Evolutionary conservation across 2,329 filamentous ascomycete species (phyloP).

Genomic region (Fusarium beomiforme): DNA sequence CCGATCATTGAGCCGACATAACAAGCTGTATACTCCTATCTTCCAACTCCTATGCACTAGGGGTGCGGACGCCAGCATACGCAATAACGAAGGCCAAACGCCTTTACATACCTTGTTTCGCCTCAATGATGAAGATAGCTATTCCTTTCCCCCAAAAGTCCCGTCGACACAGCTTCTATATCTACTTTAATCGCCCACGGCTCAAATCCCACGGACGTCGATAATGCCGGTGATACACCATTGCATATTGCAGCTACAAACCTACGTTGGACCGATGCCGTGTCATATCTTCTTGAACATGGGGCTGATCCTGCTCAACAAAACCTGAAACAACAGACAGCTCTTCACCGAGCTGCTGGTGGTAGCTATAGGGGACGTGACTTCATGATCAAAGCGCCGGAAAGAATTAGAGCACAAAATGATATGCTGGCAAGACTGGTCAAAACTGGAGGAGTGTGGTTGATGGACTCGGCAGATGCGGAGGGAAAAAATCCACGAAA

Average conservation of each 20-base stretch:
- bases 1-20: background rate
- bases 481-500: background rate
- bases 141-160: background rate
- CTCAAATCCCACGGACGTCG: background rate
- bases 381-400: too few species aligned
- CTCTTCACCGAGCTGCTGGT: background rate
- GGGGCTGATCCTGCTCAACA: background rate
- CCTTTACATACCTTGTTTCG: background rate
- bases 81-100: background rate
- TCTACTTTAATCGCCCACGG: background rate
- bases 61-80: background rate
- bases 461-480: background rate
- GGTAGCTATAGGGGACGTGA: background rate
- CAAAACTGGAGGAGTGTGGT: background rate
- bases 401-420: background rate
- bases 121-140: accelerated
- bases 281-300: background rate
- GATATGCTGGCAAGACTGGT: background rate
- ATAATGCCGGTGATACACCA: background rate
- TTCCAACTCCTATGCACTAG: background rate
- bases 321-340: background rate
- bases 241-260: background rate
- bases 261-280: background rate
- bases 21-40: background rate
- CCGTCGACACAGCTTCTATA: background rate